A percentile compares a stretch with the other conserved stretches of the same genome.
Conservation (phyloP, 495 filamentous ascomycete genomes). For the Filosporella fistucella region DNA sequence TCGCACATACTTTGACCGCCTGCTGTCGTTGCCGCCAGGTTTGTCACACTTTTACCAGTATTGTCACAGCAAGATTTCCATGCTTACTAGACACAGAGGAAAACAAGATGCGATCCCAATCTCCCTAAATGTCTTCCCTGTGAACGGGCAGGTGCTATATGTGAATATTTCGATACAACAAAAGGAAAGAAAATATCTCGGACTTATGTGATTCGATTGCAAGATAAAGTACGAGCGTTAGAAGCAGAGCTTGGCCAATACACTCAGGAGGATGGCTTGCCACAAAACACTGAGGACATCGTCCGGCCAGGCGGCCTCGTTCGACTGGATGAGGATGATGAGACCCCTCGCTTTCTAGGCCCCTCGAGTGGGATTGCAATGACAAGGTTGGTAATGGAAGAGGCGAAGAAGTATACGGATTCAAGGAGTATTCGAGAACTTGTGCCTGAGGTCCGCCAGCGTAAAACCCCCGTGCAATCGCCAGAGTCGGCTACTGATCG, state of each 20-base stretch:
- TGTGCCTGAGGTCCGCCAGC: slow-evolving; percentile 56
- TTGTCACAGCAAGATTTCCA: neutral
- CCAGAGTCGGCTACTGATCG: slow-evolving; percentile 32
- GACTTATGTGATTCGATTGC: slow-evolving; percentile 82
- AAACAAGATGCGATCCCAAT: slow-evolving; percentile 89
- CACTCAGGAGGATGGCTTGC: slow-evolving; percentile 60
- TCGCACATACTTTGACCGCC: slow-evolving; percentile 82
- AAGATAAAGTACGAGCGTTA: slow-evolving; percentile 72
- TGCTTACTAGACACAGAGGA: slow-evolving; percentile 53
- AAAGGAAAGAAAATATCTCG: slow-evolving; percentile 74
- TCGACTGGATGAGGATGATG: slow-evolving; percentile 72
- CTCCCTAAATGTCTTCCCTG: slow-evolving; percentile 90
- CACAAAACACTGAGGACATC: slow-evolving; percentile 69
- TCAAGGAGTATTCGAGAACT: slow-evolving; percentile 83
- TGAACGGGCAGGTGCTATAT: slow-evolving; percentile 80
- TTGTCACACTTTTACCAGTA: slow-evolving; percentile 29
- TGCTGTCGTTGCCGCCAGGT: slow-evolving; percentile 85
- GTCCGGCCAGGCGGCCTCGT: slow-evolving; percentile 80
- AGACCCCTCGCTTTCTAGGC: slow-evolving; percentile 78
- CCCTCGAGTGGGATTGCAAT: slow-evolving; percentile 93
- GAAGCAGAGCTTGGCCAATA: slow-evolving; percentile 66
- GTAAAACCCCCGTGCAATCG: slow-evolving; percentile 23
- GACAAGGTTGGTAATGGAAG: slow-evolving; percentile 88
- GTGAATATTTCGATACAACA: slow-evolving; percentile 89
- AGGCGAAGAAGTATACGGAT: slow-evolving; percentile 83